Evolutionary conservation across 208 protist genomes (phyloP).

Genomic region (Crithidia thermophila): DNA sequence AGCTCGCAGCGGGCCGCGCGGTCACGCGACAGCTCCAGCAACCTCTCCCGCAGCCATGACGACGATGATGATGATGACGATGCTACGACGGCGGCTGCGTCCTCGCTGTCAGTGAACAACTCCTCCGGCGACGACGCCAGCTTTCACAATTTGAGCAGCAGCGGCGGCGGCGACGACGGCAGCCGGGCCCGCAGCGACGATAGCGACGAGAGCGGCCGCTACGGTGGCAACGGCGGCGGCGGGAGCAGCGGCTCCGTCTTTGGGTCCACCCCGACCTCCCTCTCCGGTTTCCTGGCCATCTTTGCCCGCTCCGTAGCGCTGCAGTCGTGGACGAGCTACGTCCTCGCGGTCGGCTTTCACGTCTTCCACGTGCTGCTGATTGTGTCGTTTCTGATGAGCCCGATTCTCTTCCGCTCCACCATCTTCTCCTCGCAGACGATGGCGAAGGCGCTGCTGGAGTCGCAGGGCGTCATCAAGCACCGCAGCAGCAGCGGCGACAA

Average conservation of each 20-base stretch:
- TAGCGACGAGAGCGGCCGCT: background rate
- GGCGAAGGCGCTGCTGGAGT: conserved; percentile 36
- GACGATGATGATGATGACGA: background rate
- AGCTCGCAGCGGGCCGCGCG: background rate
- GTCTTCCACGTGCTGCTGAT: conserved; percentile 41
- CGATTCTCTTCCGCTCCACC: conserved; percentile 43
- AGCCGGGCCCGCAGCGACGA: background rate
- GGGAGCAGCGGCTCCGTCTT: background rate
- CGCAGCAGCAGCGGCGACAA: background rate
- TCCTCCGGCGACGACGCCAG: background rate
- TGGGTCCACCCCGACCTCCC: conserved; percentile 17
- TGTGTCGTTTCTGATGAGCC: conserved; percentile 33
- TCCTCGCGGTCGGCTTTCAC: conserved; percentile 37
- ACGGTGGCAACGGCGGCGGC: background rate
- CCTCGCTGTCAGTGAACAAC: conserved; percentile 19
- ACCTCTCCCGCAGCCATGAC: background rate
- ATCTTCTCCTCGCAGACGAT: conserved; percentile 47
- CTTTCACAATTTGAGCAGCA: background rate
- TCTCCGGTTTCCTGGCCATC: conserved; percentile 13
- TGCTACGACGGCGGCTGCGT: background rate
- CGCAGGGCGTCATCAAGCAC: conserved; percentile 27
- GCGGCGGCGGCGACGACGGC: conserved; percentile 1
- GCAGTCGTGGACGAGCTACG: conserved; percentile 35
- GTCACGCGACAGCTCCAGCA: conserved; percentile 2
- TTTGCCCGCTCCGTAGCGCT: conserved; percentile 24